These are phyloP conservation scores for Triadica sebifera DNA, from an alignment of 345 rosid species.

Conservation along the genomic window DNA sequence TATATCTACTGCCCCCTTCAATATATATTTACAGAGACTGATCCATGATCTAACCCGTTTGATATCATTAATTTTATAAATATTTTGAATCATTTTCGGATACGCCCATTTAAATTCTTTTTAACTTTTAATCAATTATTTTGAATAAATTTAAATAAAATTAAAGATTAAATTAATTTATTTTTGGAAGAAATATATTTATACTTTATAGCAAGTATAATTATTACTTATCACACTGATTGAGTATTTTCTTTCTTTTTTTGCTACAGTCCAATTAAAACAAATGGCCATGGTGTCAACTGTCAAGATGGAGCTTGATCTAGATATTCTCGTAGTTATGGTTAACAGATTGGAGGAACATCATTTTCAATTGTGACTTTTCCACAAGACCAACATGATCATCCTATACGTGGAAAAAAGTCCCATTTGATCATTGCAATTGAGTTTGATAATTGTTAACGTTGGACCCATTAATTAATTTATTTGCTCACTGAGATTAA, in stretches of 20 bases:
- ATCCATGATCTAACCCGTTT: no score
- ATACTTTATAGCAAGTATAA: background rate
- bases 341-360: background rate
- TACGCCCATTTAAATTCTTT: no score
- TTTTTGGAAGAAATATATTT: no score
- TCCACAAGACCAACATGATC: background rate
- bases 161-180: no score
- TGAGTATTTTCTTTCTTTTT: background rate
- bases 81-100: no score
- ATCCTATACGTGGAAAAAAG: background rate
- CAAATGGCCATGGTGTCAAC: background rate
- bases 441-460: background rate
- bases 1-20: no score
- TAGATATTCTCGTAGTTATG: background rate
- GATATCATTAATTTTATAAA: no score
- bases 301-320: background rate
- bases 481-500: no score
- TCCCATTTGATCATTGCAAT: background rate
- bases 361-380: constrained; percentile 10
- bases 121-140: no score
- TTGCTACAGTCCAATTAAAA: background rate
- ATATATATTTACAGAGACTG: no score
- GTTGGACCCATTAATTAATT: constrained; percentile 8
- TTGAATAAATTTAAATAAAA: no score
- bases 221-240: background rate